Evolutionary conservation across 2,329 filamentous ascomycete genomes (phyloP).

Genomic region (Nemania abortiva): DNA sequence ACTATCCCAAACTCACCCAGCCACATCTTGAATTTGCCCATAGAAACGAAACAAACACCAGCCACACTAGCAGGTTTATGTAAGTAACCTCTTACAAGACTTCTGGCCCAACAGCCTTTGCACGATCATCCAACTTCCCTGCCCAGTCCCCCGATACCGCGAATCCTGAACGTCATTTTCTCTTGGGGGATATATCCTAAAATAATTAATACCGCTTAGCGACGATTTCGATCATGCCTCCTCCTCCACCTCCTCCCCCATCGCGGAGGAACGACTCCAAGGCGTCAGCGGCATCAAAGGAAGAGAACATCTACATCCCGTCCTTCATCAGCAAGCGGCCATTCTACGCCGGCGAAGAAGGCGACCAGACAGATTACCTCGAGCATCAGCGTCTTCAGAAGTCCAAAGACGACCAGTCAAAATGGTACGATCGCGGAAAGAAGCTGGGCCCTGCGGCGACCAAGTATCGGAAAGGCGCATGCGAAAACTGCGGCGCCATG

Average conservation of each 20-base stretch:
- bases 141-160: not conserved
- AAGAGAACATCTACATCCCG: conserved; percentile 98
- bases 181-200: no score
- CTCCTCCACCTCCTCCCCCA: conserved; percentile 52
- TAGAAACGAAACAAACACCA: conserved; percentile 17
- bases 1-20: conserved; percentile 6
- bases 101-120: conserved; percentile 5
- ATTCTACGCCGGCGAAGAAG: conserved; percentile 89
- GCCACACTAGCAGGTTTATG: conserved; percentile 21
- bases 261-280: conserved; percentile 52
- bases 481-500: conserved; percentile 98
- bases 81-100: not conserved
- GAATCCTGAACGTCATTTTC: not conserved
- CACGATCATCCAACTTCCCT: conserved; percentile 1
- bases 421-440: conserved; percentile 94
- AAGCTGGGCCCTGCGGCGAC: conserved; percentile 88
- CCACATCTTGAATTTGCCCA: conserved; percentile 17
- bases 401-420: conserved; percentile 76
- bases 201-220: not conserved
- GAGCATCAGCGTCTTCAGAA: conserved; percentile 93
- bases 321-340: conserved; percentile 98
- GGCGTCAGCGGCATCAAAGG: conserved; percentile 70
- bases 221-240: conserved; percentile 55
- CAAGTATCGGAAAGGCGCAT: conserved; percentile 97
- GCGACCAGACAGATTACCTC: conserved; percentile 83